Conservation (phyloP, 2,329 filamentous ascomycete genomes). For the Lithohypha guttulata region DNA sequence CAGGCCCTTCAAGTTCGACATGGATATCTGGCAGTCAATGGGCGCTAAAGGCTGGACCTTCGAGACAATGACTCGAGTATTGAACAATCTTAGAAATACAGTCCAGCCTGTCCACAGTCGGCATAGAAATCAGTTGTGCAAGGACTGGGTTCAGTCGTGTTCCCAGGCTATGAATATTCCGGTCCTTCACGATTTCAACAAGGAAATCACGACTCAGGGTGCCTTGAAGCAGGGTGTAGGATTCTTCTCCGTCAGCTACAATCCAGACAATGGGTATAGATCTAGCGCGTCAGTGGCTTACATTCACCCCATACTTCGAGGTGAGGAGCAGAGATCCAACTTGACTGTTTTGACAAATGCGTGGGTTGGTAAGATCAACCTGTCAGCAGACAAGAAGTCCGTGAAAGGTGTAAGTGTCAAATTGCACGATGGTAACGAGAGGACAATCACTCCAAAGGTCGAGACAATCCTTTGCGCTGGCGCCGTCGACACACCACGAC, state of each 20-base stretch:
- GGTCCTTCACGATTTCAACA: constrained; percentile 75
- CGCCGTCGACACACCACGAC: constrained; percentile 67
- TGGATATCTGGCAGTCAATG: constrained; percentile 69
- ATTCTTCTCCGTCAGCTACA: constrained; percentile 86
- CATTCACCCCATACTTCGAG: constrained; percentile 79
- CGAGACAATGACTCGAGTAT: constrained; percentile 67
- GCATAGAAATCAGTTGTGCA: constrained; percentile 81
- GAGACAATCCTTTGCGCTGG: constrained; percentile 75
- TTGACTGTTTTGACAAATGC: constrained; percentile 77
- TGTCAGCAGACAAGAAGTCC: constrained; percentile 46
- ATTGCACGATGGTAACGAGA: constrained; percentile 48
- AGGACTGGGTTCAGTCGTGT: constrained; percentile 79
- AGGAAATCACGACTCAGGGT: constrained; percentile 64
- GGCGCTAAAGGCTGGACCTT: constrained; percentile 82
- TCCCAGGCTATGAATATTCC: constrained; percentile 70
- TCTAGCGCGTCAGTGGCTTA: constrained; percentile 85
- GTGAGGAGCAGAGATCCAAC: constrained; percentile 72
- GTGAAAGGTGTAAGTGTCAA: constrained; percentile 66
- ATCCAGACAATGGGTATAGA: constrained; percentile 73
- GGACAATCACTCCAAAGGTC: constrained; percentile 49
- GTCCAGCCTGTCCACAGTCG: constrained; percentile 76
- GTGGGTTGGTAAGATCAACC: constrained; percentile 73
- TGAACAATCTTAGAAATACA: constrained; percentile 81
- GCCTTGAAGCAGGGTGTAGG: constrained; percentile 66
- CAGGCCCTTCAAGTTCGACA: constrained; percentile 80